Conservation (phyloP, 2,329 filamentous ascomycete genomes). For the Fusarium citri region DNA sequence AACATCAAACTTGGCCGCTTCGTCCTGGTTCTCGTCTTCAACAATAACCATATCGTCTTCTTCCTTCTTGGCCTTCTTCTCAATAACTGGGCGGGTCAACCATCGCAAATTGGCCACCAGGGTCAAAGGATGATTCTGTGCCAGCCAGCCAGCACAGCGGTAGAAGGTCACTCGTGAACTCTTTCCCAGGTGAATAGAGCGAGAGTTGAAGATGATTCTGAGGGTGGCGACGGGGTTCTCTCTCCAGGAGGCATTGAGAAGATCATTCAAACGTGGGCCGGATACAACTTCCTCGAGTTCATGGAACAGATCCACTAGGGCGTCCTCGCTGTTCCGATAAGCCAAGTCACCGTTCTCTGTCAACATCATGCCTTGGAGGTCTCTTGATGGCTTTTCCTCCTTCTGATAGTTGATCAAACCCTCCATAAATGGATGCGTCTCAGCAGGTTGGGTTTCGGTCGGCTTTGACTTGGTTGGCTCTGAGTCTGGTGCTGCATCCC, state of each 20-base stretch:
- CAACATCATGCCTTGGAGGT: conserved; percentile 58
- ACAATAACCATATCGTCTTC: conserved; percentile 53
- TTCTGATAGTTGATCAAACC: conserved; percentile 46
- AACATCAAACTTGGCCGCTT: conserved; percentile 55
- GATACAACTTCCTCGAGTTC: conserved; percentile 59
- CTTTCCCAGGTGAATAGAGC: conserved; percentile 72
- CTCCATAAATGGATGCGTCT: conserved; percentile 51
- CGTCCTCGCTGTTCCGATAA: conserved; percentile 57
- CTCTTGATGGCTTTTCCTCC: conserved; percentile 5
- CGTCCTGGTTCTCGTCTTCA: conserved; percentile 52
- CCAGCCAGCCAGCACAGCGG: conserved; percentile 66
- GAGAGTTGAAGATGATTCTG: conserved; percentile 69
- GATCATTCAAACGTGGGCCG: conserved; percentile 51
- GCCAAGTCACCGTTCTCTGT: conserved; percentile 65
- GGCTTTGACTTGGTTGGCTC: conserved; percentile 8
- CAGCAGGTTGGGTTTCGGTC: background rate
- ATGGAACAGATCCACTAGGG: conserved; percentile 66
- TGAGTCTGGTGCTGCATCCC: background rate
- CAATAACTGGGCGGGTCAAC: conserved; percentile 66
- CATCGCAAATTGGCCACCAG: conserved; percentile 65
- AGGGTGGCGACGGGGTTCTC: conserved; percentile 61
- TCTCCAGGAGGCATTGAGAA: conserved; percentile 63
- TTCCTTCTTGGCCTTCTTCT: conserved; percentile 60
- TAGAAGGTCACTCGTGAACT: conserved; percentile 62
- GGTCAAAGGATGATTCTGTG: conserved; percentile 64